Percentiles rank a stretch among this genome's conserved stretches.
These are phyloP conservation scores for Melampsora americana DNA, from an alignment of 1,284 basidiomycete genomes.

Conservation along the genomic window DNA sequence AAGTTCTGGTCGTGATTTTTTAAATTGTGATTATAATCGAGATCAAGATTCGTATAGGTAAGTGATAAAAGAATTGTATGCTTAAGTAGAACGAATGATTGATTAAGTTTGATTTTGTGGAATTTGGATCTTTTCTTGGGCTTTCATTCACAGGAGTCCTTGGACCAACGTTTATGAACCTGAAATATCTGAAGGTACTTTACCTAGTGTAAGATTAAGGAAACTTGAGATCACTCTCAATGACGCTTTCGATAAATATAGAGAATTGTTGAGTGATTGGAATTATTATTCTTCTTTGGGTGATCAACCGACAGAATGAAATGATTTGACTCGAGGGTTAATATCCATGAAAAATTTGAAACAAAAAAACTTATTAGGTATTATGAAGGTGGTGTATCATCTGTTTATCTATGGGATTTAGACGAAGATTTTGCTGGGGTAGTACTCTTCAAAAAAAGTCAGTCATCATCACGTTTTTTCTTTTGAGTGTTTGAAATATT, in stretches of 20 bases:
- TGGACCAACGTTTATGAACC: constrained; percentile 96
- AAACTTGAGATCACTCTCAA: constrained; percentile 90
- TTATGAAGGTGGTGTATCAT: constrained; percentile 94
- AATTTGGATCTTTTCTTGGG: neutral
- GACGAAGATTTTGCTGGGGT: constrained; percentile 97
- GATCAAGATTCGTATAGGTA: constrained; percentile 93
- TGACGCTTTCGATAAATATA: constrained; percentile 94
- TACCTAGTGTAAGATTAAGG: constrained; percentile 76
- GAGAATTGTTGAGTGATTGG: constrained; percentile 69
- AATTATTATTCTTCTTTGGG: constrained; percentile 27
- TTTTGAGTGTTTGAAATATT: neutral
- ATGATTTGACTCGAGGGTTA: neutral
- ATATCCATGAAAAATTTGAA: neutral
- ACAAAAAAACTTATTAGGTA: constrained; percentile 62
- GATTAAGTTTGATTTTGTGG: constrained; percentile 3
- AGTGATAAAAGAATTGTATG: constrained; percentile 46
- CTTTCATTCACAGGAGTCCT: constrained; percentile 67
- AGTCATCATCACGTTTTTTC: constrained; percentile 52
- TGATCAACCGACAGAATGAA: neutral
- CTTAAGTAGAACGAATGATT: constrained; percentile 5
- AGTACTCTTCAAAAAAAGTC: constrained; percentile 92
- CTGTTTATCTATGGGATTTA: constrained; percentile 96
- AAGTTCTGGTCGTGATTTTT: constrained; percentile 71
- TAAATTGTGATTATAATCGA: constrained; percentile 95
- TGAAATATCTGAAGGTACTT: constrained; percentile 77